Evolutionary conservation across 306 rosid genomes (phyloP).

Genomic region (Lathyrus oleraceus): DNA sequence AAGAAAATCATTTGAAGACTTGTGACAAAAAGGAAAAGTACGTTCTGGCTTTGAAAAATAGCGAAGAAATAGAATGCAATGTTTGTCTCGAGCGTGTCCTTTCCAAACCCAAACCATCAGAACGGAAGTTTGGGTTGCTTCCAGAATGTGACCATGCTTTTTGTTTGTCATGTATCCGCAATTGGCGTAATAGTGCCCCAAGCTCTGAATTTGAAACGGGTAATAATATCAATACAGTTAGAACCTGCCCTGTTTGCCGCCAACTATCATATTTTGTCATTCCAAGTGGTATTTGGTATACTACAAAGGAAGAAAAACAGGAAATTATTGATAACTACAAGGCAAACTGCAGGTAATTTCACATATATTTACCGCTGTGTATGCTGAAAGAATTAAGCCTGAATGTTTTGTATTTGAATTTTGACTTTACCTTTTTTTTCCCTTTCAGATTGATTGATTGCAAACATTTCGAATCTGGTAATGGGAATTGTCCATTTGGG

Average conservation of each 20-base stretch:
- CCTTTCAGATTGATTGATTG: slow-evolving; percentile 79
- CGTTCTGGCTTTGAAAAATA: slow-evolving; percentile 60
- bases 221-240: slow-evolving; percentile 59
- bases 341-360: slow-evolving; percentile 77
- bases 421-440: not conserved
- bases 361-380: not conserved
- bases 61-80: slow-evolving; percentile 92
- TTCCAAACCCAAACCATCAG: slow-evolving; percentile 65
- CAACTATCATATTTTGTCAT: slow-evolving; percentile 81
- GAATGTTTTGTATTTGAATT: slow-evolving; percentile 13
- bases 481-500: slow-evolving; percentile 93
- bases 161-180: slow-evolving; percentile 85
- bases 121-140: slow-evolving; percentile 85
- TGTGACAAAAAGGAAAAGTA: slow-evolving; percentile 76
- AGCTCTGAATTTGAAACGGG: slow-evolving; percentile 59
- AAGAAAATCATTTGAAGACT: slow-evolving; percentile 64
- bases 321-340: slow-evolving; percentile 88
- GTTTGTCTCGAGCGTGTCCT: slow-evolving; percentile 87
- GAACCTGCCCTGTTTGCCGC: slow-evolving; percentile 93
- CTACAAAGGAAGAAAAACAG: slow-evolving; percentile 79
- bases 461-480: slow-evolving; percentile 84
- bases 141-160: slow-evolving; percentile 94
- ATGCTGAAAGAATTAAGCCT: not conserved
- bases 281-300: slow-evolving; percentile 92
- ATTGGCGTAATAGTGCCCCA: slow-evolving; percentile 89